A percentile compares a stretch with the other conserved stretches of the same genome.
Conservation (phyloP, 2,329 filamentous ascomycete species). For the Cercospora sojina region DNA sequence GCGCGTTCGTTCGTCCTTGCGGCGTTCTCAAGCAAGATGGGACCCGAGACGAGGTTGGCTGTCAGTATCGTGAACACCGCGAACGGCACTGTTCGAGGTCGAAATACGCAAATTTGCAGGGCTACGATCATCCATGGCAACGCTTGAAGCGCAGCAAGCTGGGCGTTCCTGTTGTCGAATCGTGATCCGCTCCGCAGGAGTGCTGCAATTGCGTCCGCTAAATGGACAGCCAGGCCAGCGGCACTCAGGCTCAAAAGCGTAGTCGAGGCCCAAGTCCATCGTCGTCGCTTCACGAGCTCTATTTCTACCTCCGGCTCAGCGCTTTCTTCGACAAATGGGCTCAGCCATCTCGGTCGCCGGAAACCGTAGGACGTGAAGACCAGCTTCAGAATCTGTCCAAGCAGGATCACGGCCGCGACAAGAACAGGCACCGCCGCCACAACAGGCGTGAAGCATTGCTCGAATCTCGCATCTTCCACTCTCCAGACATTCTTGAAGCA, state of each 20-base stretch:
- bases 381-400: conserved; percentile 39
- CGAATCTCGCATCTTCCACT: conserved; percentile 40
- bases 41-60: conserved; percentile 27
- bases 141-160: conserved; percentile 17
- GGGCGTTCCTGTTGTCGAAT: neutral
- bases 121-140: conserved; percentile 31
- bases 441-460: conserved; percentile 43
- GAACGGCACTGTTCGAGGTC: conserved; percentile 34
- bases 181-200: neutral
- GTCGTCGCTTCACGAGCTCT: conserved; percentile 37
- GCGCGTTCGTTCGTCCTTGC: conserved; percentile 15
- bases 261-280: conserved; percentile 26
- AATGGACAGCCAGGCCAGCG: conserved; percentile 25
- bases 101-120: conserved; percentile 27
- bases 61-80: conserved; percentile 29
- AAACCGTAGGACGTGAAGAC: conserved; percentile 22
- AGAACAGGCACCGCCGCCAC: conserved; percentile 42
- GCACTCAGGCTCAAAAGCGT: conserved; percentile 24
- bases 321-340: conserved; percentile 51
- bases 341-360: conserved; percentile 52
- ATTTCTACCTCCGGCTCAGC: conserved; percentile 22
- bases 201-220: conserved; percentile 13
- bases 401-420: conserved; percentile 40
- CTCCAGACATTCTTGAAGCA: conserved; percentile 38
- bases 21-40: conserved; percentile 28